A percentile compares a stretch with the other conserved stretches of the same genome.
Evolutionary conservation across 139 green algal genomes (phyloP).

Genomic region (Prasinococcaceae sp.): DNA sequence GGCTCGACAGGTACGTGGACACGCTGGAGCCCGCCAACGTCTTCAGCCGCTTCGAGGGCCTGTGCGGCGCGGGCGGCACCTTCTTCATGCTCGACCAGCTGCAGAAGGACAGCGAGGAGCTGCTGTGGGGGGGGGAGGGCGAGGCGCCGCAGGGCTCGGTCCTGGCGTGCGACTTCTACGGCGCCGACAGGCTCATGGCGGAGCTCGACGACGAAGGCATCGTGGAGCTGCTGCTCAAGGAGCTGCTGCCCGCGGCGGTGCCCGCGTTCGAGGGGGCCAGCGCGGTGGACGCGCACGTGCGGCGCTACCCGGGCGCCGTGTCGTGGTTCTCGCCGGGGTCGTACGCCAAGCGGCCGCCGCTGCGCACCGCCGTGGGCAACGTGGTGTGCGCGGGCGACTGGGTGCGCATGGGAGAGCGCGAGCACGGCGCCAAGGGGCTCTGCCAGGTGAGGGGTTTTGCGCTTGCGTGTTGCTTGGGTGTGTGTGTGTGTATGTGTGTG

Average conservation of each 20-base stretch:
- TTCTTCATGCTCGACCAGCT: slow-evolving; percentile 27
- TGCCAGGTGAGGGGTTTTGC: too few relatives aligned
- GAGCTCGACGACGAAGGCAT: slow-evolving; percentile 20
- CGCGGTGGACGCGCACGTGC: slow-evolving; percentile 15
- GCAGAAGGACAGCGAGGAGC: slow-evolving; percentile 14
- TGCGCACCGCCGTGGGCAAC: slow-evolving; percentile 19
- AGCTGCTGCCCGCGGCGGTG: slow-evolving; percentile 14
- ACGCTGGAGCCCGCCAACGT: slow-evolving; percentile 18
- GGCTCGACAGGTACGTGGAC: slow-evolving; percentile 18
- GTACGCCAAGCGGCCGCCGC: slow-evolving; percentile 9
- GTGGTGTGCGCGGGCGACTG: slow-evolving; percentile 24
- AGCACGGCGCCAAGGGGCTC: slow-evolving; percentile 20
- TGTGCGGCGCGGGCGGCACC: slow-evolving; percentile 14
- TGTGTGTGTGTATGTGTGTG: too few relatives aligned
- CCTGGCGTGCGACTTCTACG: slow-evolving; percentile 20
- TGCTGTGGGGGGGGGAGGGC: slow-evolving; percentile 18
- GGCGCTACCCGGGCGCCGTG: slow-evolving; percentile 17
- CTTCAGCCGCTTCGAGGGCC: slow-evolving; percentile 6
- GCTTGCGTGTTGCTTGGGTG: too few relatives aligned
- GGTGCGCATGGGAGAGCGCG: slow-evolving; percentile 21
- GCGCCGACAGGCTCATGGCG: slow-evolving; percentile 11
- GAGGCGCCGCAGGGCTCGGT: slow-evolving; percentile 15
- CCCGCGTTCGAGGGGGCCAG: slow-evolving; percentile 7
- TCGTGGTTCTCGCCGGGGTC: slow-evolving; percentile 17
- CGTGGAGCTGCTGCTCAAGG: slow-evolving; percentile 3